Percentiles rank a stretch among this genome's conserved stretches.
Conservation (phyloP, 371 early-diverging fungal species). For the Blastocladiella emersonii region DNA sequence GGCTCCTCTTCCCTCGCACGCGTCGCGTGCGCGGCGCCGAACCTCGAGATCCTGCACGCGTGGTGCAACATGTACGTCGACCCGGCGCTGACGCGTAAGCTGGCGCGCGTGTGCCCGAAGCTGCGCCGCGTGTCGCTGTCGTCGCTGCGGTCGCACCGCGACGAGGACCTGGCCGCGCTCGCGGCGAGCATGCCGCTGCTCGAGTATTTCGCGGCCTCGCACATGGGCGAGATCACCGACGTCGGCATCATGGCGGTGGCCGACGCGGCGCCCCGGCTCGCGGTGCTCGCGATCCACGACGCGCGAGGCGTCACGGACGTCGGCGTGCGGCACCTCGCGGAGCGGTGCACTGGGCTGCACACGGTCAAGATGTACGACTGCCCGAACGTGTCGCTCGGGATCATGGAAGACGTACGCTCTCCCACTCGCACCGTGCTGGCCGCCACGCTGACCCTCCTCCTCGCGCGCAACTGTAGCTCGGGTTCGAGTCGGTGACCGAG, state of each 20-base stretch:
- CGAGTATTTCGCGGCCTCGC: not conserved
- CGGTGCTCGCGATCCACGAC: not conserved
- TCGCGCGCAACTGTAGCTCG: not conserved
- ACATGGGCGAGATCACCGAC: not conserved
- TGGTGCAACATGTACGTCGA: not conserved
- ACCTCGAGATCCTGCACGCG: not conserved
- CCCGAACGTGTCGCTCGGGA: not conserved
- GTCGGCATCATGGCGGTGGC: not conserved
- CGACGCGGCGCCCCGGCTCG: not conserved
- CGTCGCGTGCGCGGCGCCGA: not conserved
- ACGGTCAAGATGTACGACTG: not conserved
- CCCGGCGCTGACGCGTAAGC: not conserved
- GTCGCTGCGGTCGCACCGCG: not conserved
- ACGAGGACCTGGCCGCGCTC: not conserved
- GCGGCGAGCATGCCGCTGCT: not conserved
- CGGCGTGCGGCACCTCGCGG: not conserved
- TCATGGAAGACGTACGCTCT: not conserved
- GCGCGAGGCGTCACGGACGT: not conserved
- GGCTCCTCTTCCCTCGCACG: not conserved
- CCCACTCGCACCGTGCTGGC: too few relatives aligned
- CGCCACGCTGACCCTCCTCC: too few relatives aligned
- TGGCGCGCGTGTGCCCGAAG: not conserved
- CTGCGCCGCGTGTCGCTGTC: not conserved
- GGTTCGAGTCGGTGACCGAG: not conserved
- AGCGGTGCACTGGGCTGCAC: not conserved